Conservation (phyloP, 2,329 filamentous ascomycete species). For the Orbilia ellipsospora region DNA sequence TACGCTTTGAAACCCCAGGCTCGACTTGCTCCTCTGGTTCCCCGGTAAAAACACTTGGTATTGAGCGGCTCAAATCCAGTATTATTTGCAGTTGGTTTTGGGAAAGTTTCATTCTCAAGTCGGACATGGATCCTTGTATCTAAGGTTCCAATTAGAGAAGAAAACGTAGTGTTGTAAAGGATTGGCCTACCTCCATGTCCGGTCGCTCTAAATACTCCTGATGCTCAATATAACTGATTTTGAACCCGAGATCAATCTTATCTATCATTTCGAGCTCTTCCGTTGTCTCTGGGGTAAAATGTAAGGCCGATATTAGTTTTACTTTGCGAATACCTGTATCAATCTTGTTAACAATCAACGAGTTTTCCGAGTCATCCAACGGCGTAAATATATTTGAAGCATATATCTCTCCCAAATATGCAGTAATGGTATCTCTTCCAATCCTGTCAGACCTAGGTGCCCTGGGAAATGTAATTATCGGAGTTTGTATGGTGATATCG, state of each 20-base stretch:
- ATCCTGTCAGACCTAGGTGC: conserved; percentile 61
- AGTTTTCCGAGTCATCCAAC: conserved; percentile 78
- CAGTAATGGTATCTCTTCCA: conserved; percentile 86
- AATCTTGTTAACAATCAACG: conserved; percentile 86
- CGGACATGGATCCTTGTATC: conserved; percentile 89
- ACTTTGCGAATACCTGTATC: conserved; percentile 92
- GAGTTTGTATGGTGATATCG: conserved; percentile 90
- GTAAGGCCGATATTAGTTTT: conserved; percentile 86
- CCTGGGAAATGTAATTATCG: conserved; percentile 93
- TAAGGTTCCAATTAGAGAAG: conserved; percentile 15
- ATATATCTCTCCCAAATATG: conserved; percentile 96
- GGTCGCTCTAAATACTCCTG: conserved; percentile 79
- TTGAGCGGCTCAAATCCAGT: conserved; percentile 84
- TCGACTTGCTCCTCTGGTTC: conserved; percentile 72
- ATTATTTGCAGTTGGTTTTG: conserved; percentile 92
- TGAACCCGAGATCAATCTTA: conserved; percentile 93
- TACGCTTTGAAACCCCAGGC: too few species aligned
- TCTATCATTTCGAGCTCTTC: conserved; percentile 98
- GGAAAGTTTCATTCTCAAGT: conserved; percentile 88
- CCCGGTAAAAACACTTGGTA: conserved; percentile 85
- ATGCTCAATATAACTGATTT: conserved; percentile 91
- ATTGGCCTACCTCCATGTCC: conserved; percentile 73
- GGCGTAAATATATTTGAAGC: conserved; percentile 92
- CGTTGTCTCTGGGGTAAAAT: conserved; percentile 75
- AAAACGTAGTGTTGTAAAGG: background rate